Base-by-base conservation (phyloP, 164 flowering plant species). In the Annona squamosa region DNA sequence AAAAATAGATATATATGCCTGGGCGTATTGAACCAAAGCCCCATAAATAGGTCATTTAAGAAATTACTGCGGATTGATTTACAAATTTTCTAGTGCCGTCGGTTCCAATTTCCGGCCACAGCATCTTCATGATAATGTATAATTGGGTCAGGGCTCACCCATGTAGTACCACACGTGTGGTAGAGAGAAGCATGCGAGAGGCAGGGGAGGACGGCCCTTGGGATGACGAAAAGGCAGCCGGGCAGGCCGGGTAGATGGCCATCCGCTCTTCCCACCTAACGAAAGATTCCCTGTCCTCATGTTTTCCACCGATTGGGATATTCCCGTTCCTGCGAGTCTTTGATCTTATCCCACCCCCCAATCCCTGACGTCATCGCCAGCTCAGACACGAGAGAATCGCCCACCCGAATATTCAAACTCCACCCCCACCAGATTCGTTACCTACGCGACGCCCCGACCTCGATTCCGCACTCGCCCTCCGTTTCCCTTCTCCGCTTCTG, bases 361-460 rank as follows among this genome's bases (percentile, higher is more conserved):
- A n/a, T 45, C n/a, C 73, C 41, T 81, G 81, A 77, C 84, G 79
- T 81, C 78, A 76, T 17, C 44, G 80, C 81, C 84, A 81, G 80
- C 84, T 73, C 79, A 77, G 68, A 48, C 43, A 57, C 71, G 56
- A 70, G 44, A 76, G 73, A 78, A 76, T 76, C 81, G 65, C 41
- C 5, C 75, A 68, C 43, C 61, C 77, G 88, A 87, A 85, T 85
- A 87, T 86, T 83, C 87, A 86, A 77, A 73, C 37, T 62, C 65
- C 44, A 46, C 64, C 16, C 59, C 37, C 62, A 81, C 71, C 78
- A 88, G 88, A 85, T 86, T 86, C 90, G 80, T 81, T 77, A 43
- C 61, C 76, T 88, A 89, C 84, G 94, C 94, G 97, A 92, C 94
- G 97, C 77, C 90, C 82, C 97, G 97, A 85, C 93, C 78, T 84